phyloP scores from a whole-genome alignment of 1,139 yeast species.

The Geotrichum klebahnii region DNA sequence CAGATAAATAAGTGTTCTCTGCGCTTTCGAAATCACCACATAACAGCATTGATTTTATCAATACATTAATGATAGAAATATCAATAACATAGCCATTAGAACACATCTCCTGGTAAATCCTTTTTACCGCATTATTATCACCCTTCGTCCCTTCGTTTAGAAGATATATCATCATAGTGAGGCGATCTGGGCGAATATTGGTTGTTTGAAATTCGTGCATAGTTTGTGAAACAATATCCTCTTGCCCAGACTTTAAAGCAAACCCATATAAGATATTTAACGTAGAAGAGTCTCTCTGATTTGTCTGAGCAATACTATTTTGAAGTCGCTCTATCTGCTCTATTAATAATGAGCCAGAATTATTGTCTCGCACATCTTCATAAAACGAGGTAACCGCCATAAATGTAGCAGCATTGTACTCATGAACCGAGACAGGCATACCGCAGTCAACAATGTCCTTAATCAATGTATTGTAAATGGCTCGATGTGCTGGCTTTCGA shows the following conservation, averaged over 20 bases:
- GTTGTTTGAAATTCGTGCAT: slow-evolving; percentile 22
- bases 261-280: slow-evolving; percentile 25
- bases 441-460: slow-evolving; percentile 27
- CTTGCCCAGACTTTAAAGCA: slow-evolving; percentile 22
- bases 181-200: slow-evolving; percentile 25
- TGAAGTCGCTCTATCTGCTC: slow-evolving; percentile 17
- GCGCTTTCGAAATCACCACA: slow-evolving; percentile 23
- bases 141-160: slow-evolving; percentile 22
- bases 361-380: slow-evolving; percentile 7
- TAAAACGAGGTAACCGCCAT: slow-evolving; percentile 16
- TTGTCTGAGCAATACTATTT: slow-evolving; percentile 15
- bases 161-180: slow-evolving; percentile 26
- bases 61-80: slow-evolving; percentile 23
- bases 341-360: slow-evolving; percentile 2
- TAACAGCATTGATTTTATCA: slow-evolving; percentile 22
- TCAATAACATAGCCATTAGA: slow-evolving; percentile 22
- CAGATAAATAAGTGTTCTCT: slow-evolving; percentile 17
- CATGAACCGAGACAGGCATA: slow-evolving; percentile 29
- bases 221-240: slow-evolving; percentile 19
- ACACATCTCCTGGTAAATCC: slow-evolving; percentile 21
- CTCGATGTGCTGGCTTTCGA: slow-evolving; percentile 12
- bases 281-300: slow-evolving; percentile 22
- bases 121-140: slow-evolving; percentile 23
- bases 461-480: slow-evolving; percentile 8
- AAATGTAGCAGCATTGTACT: slow-evolving; percentile 24